These are phyloP conservation scores for Gynochthodes officinalis DNA, from an alignment of 257 asterid species.

Conservation along the genomic window DNA sequence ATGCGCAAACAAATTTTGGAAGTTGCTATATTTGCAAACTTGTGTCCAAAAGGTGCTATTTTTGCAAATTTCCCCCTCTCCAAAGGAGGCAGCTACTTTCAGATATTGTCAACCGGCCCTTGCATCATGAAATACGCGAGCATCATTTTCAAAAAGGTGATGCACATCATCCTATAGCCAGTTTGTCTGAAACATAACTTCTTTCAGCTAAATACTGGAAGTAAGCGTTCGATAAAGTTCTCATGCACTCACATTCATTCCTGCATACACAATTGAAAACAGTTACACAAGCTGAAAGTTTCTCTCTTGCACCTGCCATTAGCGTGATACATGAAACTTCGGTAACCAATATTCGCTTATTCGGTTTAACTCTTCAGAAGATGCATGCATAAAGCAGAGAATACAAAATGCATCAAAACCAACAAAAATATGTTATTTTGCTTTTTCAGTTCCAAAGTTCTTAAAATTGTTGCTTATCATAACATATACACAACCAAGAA, in stretches of 20 bases:
- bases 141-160: background rate
- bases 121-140: too few species aligned
- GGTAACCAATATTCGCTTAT: conserved; percentile 5
- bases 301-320: conserved; percentile 6
- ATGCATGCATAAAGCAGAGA: background rate
- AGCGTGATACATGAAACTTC: background rate
- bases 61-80: too few species aligned
- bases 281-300: background rate
- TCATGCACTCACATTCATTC: background rate
- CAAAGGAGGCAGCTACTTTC: too few species aligned
- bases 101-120: too few species aligned
- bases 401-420: background rate
- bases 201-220: background rate
- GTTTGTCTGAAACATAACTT: background rate
- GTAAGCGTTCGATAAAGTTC: background rate
- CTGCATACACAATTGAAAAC: background rate
- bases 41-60: too few species aligned
- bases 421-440: conserved; percentile 17
- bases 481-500: too few species aligned
- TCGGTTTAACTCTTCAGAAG: background rate
- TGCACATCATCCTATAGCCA: background rate
- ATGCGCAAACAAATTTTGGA: too few species aligned
- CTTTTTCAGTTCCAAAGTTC: conserved; percentile 14
- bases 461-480: too few species aligned
- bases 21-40: too few species aligned